Evolutionary conservation across 139 green algal genomes (phyloP), one percentile per base, ranked within the genome.

Genomic region (Limnomonas spitsbergensis): DNA sequence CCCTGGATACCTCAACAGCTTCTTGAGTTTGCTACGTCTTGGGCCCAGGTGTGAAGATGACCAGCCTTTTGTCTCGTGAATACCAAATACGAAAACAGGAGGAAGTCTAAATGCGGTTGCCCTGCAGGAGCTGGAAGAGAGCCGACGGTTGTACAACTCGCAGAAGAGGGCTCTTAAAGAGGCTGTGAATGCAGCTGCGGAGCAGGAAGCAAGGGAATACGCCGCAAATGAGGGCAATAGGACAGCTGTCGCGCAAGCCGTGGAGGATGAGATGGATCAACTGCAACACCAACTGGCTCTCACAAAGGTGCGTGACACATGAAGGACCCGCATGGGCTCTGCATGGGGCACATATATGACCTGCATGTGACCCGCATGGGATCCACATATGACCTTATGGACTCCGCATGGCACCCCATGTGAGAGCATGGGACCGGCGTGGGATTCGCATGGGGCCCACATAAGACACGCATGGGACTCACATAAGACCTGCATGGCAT

Each of bases 81-180:
- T 54, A 9, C 42, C 42, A 27, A 27, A 9, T 54, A 27, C 42
- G 56, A 14, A 69, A 14, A 7, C 56, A 69, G 56, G n/a, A n/a
- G n/a, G n/a, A n/a, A n/a, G n/a, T n/a, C n/a, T n/a, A n/a, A n/a
- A n/a, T n/a, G 3, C 66, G 20, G 20, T 29, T 61, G 14, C 47
- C 20, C n/a, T 69, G 38, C 82, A 90, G 85, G 85, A 88, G 40
- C 78, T 90, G 36, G 85, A 90, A 36, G 85, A 87, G 75, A 66
- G 39, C 53, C 68, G 77, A n/a, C 70, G 82, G 24, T 42, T 87
- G 69, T 86, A 76, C 66, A 70, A 52, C 26, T 73, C 74, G 0
- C 85, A 90, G 71, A 90, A 90, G 78, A 82, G 85, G n/a, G 85
- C 85, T 0, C 80, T 90, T 40, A 71, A 75, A 26, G 85, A 90